Evolutionary conservation across 75 land plant species (phyloP), one percentile per base, ranked within the genome.

Genomic region (Sequoia sempervirens): DNA sequence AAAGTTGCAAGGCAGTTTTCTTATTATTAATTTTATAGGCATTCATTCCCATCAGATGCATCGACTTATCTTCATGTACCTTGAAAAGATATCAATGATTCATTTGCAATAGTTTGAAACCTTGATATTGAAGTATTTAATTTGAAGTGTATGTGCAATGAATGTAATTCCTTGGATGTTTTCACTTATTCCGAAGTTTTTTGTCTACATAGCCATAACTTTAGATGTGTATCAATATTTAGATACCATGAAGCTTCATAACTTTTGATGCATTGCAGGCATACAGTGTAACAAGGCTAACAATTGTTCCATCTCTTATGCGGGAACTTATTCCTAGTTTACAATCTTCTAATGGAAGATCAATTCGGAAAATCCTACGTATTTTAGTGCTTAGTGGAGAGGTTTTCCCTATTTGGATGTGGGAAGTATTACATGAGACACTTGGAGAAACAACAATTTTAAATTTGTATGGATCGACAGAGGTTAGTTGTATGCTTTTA

Each of bases 381-480:
- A 70, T 95, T 37, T 81, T 95, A 38, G 86, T 93, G 20, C 87
- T 93, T 18, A 95, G 97, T 90, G 97, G 97, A 69, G 97, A 95
- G 87, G 75, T 76, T 56, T 83, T 95, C 23, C 85, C 90, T 34
- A 61, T 88, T 56, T 61, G 87, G 53, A 82, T 95, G 75, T 87
- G 90, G 90, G 36, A 86, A 70, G 58, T 11, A 15, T 89, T 95
- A 20, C 83, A 85, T 37, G 74, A 82, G 61, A 56, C 86, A 56
- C 43, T 94, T 32, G 89, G 91, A 43, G 37, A 82, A 20, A 88
- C 91, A 66, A 69, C 88, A 53, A 92, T 93, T 41, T 81, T 95
- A 70, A 95, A 95, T 82, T 85, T 95, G 28, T 95, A 95, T 90
- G 97, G 97, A 75, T 91, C 93, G 84, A 95, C 97, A 81, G 97